Evolutionary conservation across 2,329 filamentous ascomycete genomes (phyloP), one percentile per base, ranked within the genome.

Genomic region (Hymenoscyphus fraxineus): DNA sequence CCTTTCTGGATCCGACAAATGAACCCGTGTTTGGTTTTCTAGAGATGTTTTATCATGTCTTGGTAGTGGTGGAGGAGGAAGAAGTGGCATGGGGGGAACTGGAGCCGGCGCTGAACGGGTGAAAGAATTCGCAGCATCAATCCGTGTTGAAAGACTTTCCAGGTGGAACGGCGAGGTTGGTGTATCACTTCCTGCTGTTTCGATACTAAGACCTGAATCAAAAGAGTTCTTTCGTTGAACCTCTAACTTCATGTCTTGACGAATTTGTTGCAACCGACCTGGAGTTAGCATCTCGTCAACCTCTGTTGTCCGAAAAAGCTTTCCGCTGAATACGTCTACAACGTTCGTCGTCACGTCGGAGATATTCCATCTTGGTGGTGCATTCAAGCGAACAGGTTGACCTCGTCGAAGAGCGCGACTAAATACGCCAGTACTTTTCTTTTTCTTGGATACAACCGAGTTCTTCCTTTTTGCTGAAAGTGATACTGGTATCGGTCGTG

Each of bases 261-360:
- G 70, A 35, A 74, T 66, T 54, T 76, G 74, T 68, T 83, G 79
- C 31, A 86, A 76, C 44, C 81, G 80, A 40, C 80, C 78, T 19
- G 83, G 81, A 12, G 84, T 83, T 13, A 87, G 74, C 77, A 86
- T 85, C 75, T 88, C 85, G 60, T 86, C 83, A 0, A 80, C 84
- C 66, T 88, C 84, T 51, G 44, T 40, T 12, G 39, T 40, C 58
- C 80, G 79, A 71, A 88, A 86, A 57, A 83, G 77, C 55, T 82
- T 82, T 15, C 19, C 80, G 54, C 78, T 82, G 65, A 88, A 80
- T 12, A 86, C 76, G 38, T 85, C 84, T n/a, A 82, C 79, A 69
- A 88, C 78, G 66, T 85, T 85, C 60, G 84, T 82, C 0, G 83
- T 79, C 38, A 87, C 73, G 15, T 85, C 84, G 0, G 81, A 78